Evolutionary conservation across 2,329 filamentous ascomycete genomes (phyloP), one percentile per base, ranked within the genome.

Genomic region (Aspergillus bombycis): DNA sequence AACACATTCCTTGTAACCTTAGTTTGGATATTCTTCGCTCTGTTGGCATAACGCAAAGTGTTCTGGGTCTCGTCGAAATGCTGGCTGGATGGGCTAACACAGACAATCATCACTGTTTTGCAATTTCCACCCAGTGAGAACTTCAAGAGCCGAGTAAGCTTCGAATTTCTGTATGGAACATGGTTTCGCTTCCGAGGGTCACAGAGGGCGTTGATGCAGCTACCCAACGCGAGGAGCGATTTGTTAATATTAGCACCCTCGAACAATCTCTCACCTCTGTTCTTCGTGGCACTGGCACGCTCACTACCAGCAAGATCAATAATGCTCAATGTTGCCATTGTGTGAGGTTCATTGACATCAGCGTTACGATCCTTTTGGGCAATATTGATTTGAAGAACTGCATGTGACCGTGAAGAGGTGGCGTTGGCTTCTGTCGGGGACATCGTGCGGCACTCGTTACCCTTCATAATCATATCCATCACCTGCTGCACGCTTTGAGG

Each of bases 191-290:
- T 96, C 58, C 93, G 88, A 5, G 92, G 88, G 74, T 99, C 95
- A 80, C 95, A 99, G 19, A 99, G 88, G 6, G 95, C 96, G 72
- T 99, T 99, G 84, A 99, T 99, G 80, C 95, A 99, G 79, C 94
- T 94, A 66, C 95, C 95, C 10, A 99, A 83, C 0, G 95, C 94
- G 19, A 99, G 88, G 3, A 99, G 85, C 1, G 95, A 99, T 76
- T 98, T 97, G 87, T 99, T 99, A 86, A 99, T 99, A 79, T 99
- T 99, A 72, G 95, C 95, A 67, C 95, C 95, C 79, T 99, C 95
- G 16, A 94, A 84, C 43, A 99, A 82, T 43, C 95, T 86, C 75
- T 97, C 94, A 61, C 95, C 95, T 60, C 95, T 85, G 78, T 99
- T 99, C 81, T 97, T 97, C 23, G 95, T 99, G 28, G 94, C 95